Conservation (phyloP, 2,329 filamentous ascomycete genomes). For the Nothophaeocryptopus gaeumannii region DNA sequence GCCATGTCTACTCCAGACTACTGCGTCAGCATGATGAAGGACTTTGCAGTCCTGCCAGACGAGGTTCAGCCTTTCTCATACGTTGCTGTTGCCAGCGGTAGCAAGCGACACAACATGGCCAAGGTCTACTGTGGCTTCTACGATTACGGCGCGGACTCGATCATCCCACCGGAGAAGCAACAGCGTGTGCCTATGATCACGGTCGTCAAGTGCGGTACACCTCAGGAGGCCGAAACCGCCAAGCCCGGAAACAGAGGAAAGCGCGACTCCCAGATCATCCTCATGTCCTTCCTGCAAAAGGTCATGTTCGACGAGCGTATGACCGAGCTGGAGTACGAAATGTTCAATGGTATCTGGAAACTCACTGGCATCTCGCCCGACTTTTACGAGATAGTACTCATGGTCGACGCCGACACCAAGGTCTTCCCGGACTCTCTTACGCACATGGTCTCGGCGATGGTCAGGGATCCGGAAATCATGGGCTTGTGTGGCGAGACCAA, state of each 20-base stretch:
- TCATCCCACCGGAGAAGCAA: constrained; percentile 80
- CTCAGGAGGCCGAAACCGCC: constrained; percentile 72
- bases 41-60: constrained; percentile 73
- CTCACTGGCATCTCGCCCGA: constrained; percentile 97
- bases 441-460: constrained; percentile 99
- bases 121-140: constrained; percentile 98
- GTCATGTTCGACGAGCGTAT: constrained; percentile 99
- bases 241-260: constrained; percentile 98
- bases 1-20: constrained; percentile 83
- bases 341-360: constrained; percentile 99
- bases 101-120: constrained; percentile 99
- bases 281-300: constrained; percentile 99
- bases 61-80: constrained; percentile 92
- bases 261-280: constrained; percentile 96
- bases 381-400: constrained; percentile 96
- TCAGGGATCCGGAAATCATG: constrained; percentile 99
- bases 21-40: constrained; percentile 89
- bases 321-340: constrained; percentile 98
- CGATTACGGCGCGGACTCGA: constrained; percentile 81
- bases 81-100: constrained; percentile 90
- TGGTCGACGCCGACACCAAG: constrained; percentile 99
- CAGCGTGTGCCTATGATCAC: constrained; percentile 98
- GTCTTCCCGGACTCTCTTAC: constrained; percentile 98
- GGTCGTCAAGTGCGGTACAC: constrained; percentile 92
- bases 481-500: constrained; percentile 98